These are phyloP conservation scores for Monilinia fructicola DNA, from an alignment of 2,329 filamentous ascomycete genomes.

Conservation along the genomic window DNA sequence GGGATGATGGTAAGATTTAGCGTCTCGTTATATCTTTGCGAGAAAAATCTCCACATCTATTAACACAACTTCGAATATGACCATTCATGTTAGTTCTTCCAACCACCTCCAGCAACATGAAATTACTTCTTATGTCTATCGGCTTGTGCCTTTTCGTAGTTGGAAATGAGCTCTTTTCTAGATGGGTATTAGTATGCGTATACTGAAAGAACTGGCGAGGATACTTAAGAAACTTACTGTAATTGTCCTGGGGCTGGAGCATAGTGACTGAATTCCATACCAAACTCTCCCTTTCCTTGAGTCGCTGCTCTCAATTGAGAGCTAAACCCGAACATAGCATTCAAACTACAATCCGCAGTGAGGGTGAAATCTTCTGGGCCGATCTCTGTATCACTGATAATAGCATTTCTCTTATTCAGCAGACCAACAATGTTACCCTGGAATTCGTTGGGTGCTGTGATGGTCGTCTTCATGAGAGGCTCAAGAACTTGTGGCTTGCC, in stretches of 20 bases:
- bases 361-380: conserved; percentile 92
- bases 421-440: conserved; percentile 93
- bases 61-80: not conserved
- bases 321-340: conserved; percentile 97
- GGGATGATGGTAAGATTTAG: not conserved
- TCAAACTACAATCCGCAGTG: conserved; percentile 86
- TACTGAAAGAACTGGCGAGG: not conserved
- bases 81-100: not conserved
- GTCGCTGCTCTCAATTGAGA: conserved; percentile 87
- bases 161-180: conserved; percentile 64
- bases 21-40: not conserved
- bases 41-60: not conserved
- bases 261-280: conserved; percentile 99
- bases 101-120: not conserved
- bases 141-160: conserved; percentile 65
- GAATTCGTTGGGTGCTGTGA: conserved; percentile 95
- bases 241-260: conserved; percentile 80
- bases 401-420: conserved; percentile 93
- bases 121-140: conserved; percentile 47
- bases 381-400: conserved; percentile 93
- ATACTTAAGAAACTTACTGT: conserved; percentile 59
- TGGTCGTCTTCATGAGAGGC: conserved; percentile 96
- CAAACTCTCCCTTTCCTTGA: conserved; percentile 97
- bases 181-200: not conserved
- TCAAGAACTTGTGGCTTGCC: conserved; percentile 84